Evolutionary conservation across 1,284 basidiomycete species (phyloP), one percentile per base, ranked within the genome.

Genomic region (Trichosporon faecale): DNA sequence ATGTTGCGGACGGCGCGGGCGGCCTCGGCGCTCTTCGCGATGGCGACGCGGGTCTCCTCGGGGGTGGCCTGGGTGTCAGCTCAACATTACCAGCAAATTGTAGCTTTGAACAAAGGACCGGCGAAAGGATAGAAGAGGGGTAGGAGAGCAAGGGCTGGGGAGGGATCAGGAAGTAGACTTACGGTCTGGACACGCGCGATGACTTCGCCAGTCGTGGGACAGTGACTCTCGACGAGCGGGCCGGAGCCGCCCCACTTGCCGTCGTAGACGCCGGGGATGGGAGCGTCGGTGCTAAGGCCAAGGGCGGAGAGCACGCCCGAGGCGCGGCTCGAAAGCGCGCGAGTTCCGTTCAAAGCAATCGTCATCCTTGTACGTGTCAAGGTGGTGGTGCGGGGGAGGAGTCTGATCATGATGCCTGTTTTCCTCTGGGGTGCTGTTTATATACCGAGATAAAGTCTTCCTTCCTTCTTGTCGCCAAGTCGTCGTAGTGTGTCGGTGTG

Each of bases 1-100:
- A 95, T 86, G 72, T 85, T 86, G 80, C 93, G 87, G 80, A 96
- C 90, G 64, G 85, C 77, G 27, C 84, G 83, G 77, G 90, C 91
- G 5, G 95, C 95, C 70, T 78, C 78, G 52, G 66, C 66, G 2
- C 76, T 74, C 31, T 72, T 72, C 23, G 68, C 65, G 37, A 79
- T 76, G 16, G 78, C 75, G 11, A 68, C 2, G 49, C 70, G 66
- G 14, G 77, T 76, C 70, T 80, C 78, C 31, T 76, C 75, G 65
- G 74, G 68, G 0, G 79, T 79, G 21, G 75, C 81, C 80, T 82
- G 44, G 16, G 3, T 31, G 52, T 61, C n/a, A 64, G 40, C 12
- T 46, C n/a, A n/a, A n/a, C n/a, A n/a, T n/a, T n/a, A n/a, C n/a
- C n/a, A n/a, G n/a, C n/a, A n/a, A n/a, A n/a, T n/a, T n/a, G n/a